phyloP scores from a whole-genome alignment of 1,284 basidiomycete genomes.

The Mycena sp. region DNA sequence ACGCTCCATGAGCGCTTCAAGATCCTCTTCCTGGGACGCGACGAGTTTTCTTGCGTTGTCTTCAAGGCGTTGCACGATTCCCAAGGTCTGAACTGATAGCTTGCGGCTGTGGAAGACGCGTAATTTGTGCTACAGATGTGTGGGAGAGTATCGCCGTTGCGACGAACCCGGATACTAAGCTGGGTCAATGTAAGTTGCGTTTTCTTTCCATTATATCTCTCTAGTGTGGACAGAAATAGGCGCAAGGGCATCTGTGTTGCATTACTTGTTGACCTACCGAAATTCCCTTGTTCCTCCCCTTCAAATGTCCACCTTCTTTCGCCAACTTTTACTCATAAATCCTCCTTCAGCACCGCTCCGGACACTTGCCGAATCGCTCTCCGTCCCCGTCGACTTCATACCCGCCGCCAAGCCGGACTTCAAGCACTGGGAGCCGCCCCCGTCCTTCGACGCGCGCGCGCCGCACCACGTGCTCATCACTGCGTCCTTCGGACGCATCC shows the following conservation, averaged over 20 bases:
- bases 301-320: conserved; percentile 59
- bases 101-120: conserved; percentile 4
- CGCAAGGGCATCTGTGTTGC: too few relatives aligned
- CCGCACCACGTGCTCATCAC: conserved; percentile 78
- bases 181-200: conserved; percentile 61
- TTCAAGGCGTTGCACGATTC: conserved; percentile 61
- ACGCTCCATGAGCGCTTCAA: conserved; percentile 46
- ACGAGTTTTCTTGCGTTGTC: conserved; percentile 75
- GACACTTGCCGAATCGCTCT: conserved; percentile 55
- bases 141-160: conserved; percentile 67
- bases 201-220: too few relatives aligned
- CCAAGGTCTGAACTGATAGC: conserved; percentile 51
- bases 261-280: too few relatives aligned
- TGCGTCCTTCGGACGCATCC: conserved; percentile 93
- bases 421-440: conserved; percentile 66
- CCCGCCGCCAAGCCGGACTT: conserved; percentile 66
- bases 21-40: conserved; percentile 77
- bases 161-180: conserved; percentile 65
- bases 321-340: conserved; percentile 23
- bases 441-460: conserved; percentile 54
- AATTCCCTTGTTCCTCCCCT: conserved; percentile 34
- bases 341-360: conserved; percentile 66
- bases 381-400: conserved; percentile 64
- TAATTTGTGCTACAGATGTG: conserved; percentile 55
- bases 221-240: too few relatives aligned